Percentiles rank a stretch among this genome's conserved stretches.
phyloP scores from a whole-genome alignment of 2,329 filamentous ascomycete genomes.

The Onygenales sp. region DNA sequence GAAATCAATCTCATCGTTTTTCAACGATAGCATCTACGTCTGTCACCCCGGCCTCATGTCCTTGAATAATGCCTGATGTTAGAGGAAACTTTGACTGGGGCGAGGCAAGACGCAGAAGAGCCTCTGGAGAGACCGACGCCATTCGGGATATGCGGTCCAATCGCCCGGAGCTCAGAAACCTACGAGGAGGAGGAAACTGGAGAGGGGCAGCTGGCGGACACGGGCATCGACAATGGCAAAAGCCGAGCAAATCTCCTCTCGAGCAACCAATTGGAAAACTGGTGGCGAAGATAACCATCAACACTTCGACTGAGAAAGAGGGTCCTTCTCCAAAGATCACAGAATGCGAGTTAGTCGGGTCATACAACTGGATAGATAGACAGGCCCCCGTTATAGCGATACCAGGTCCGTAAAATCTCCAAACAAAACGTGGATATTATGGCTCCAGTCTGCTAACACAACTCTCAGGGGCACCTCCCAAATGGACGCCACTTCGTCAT shows the following conservation, averaged over 20 bases:
- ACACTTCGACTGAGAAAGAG: not conserved
- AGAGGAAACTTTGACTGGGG: slow-evolving; percentile 3
- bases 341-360: slow-evolving; percentile 36
- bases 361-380: slow-evolving; percentile 43
- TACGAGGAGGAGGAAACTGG: not conserved
- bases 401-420: slow-evolving; percentile 28
- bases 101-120: not conserved
- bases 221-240: not conserved
- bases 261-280: not conserved
- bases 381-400: slow-evolving; percentile 32
- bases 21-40: too few species aligned
- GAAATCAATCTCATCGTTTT: too few species aligned
- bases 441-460: not conserved
- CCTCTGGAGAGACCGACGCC: slow-evolving; percentile 1
- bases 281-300: not conserved
- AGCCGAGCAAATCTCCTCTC: not conserved
- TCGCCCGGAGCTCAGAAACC: not conserved
- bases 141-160: not conserved
- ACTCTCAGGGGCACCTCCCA: slow-evolving; percentile 39
- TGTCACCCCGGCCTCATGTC: not conserved
- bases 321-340: slow-evolving; percentile 22
- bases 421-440: not conserved
- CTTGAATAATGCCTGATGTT: not conserved
- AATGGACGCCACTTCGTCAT: slow-evolving; percentile 38
- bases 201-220: not conserved